A percentile compares a stretch with the other conserved stretches of the same genome.
phyloP scores from a whole-genome alignment of 257 asterid species.

The Solanum sitiens region DNA sequence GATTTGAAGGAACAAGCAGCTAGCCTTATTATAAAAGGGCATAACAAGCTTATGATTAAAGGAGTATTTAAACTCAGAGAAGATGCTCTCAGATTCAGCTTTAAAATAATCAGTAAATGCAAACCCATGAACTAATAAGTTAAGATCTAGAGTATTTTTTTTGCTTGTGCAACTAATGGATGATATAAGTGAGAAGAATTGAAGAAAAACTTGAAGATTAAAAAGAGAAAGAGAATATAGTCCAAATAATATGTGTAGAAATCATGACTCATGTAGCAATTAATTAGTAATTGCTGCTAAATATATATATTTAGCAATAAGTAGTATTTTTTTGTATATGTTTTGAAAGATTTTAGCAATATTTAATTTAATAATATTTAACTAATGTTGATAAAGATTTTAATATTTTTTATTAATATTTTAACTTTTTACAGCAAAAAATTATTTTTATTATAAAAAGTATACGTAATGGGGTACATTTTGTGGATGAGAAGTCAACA shows the following conservation, averaged over 20 bases:
- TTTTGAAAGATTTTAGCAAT: too few species aligned
- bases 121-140: slow-evolving; percentile 18
- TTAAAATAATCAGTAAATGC: slow-evolving; percentile 28
- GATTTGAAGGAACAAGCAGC: slow-evolving; percentile 26
- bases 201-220: not conserved
- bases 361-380: too few species aligned
- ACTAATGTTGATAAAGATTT: too few species aligned
- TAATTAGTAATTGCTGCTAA: accelerated
- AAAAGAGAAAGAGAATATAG: not conserved
- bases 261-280: accelerated
- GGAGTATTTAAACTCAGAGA: slow-evolving; percentile 19
- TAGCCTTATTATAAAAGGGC: slow-evolving; percentile 2
- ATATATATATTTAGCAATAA: too few species aligned
- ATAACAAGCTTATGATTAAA: not conserved
- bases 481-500: not conserved
- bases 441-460: accelerated
- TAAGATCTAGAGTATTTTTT: not conserved
- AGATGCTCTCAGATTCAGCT: slow-evolving; percentile 17
- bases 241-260: not conserved
- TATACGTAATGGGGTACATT: not conserved
- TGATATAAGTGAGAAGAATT: not conserved
- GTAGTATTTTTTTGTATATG: too few species aligned
- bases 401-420: too few species aligned
- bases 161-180: not conserved
- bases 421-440: too few species aligned